These are phyloP conservation scores for Olyra latifolia DNA, from an alignment of 176 grass and related monocot species.

Conservation along the genomic window DNA sequence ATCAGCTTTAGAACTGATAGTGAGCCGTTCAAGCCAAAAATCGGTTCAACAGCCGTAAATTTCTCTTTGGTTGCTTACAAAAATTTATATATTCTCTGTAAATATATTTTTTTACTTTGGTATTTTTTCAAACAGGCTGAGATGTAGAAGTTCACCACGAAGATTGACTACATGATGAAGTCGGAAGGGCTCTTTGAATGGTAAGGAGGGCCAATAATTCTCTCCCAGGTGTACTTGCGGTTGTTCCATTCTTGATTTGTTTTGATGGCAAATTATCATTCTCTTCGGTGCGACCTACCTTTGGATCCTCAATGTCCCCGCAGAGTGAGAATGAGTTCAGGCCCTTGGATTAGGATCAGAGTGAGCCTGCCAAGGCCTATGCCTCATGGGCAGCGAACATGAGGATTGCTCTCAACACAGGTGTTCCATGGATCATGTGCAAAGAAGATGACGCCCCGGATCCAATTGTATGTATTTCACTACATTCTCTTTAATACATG, in stretches of 20 bases:
- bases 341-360: slow-evolving; percentile 91
- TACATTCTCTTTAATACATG: slow-evolving; percentile 33
- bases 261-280: slow-evolving; percentile 1
- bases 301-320: slow-evolving; percentile 26
- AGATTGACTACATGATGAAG: slow-evolving; percentile 96
- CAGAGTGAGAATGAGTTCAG: slow-evolving; percentile 99
- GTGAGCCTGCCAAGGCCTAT: slow-evolving; percentile 74
- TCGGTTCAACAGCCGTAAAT: neutral
- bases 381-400: slow-evolving; percentile 85
- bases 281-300: slow-evolving; percentile 33
- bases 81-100: slow-evolving; percentile 6
- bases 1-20: slow-evolving; percentile 96
- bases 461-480: slow-evolving; percentile 70
- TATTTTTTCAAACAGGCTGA: slow-evolving; percentile 57
- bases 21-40: slow-evolving; percentile 90
- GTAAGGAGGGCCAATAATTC: slow-evolving; percentile 97
- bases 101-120: neutral
- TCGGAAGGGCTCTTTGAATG: slow-evolving; percentile 80
- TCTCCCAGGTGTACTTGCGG: slow-evolving; percentile 69
- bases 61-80: slow-evolving; percentile 4
- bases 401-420: slow-evolving; percentile 66
- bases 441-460: slow-evolving; percentile 98
- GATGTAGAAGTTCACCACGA: slow-evolving; percentile 92
- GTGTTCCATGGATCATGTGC: slow-evolving; percentile 99
- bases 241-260: slow-evolving; percentile 6